Conservation (phyloP, 805 yeast species). For the Brettanomyces naardenensis region DNA sequence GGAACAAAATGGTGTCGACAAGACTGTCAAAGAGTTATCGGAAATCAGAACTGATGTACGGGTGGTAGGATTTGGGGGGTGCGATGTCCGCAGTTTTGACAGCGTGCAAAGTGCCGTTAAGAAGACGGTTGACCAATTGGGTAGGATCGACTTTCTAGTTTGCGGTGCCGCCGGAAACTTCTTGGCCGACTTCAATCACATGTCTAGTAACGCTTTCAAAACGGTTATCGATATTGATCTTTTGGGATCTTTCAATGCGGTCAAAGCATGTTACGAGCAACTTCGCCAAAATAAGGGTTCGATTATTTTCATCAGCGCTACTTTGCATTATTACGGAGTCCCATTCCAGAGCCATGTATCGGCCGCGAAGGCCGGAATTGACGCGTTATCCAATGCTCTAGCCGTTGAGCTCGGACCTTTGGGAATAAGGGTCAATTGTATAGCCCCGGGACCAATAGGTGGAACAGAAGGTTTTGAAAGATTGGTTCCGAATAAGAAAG, state of each 20-base stretch:
- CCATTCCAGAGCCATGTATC: slow-evolving; percentile 88
- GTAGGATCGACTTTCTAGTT: slow-evolving; percentile 77
- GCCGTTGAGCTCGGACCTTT: slow-evolving; percentile 91
- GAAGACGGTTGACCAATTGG: slow-evolving; percentile 56
- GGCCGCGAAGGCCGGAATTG: slow-evolving; percentile 95
- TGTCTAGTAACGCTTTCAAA: slow-evolving; percentile 82
- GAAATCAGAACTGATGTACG: slow-evolving; percentile 47
- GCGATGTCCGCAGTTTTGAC: slow-evolving; percentile 71
- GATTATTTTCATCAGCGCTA: slow-evolving; percentile 75
- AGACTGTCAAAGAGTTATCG: slow-evolving; percentile 62
- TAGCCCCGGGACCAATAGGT: slow-evolving; percentile 88
- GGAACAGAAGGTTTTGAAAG: slow-evolving; percentile 82
- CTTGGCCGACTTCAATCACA: slow-evolving; percentile 65
- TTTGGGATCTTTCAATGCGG: slow-evolving; percentile 83
- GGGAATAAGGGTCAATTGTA: slow-evolving; percentile 74
- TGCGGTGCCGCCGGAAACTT: slow-evolving; percentile 98
- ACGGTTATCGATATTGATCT: slow-evolving; percentile 82
- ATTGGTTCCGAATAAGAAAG: slow-evolving; percentile 37
- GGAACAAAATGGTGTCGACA: slow-evolving; percentile 53
- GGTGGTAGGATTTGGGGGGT: slow-evolving; percentile 62
- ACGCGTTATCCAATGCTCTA: slow-evolving; percentile 73
- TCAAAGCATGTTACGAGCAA: slow-evolving; percentile 69
- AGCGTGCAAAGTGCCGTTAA: slow-evolving; percentile 58
- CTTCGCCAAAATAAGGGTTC: slow-evolving; percentile 62
- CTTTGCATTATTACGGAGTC: slow-evolving; percentile 82